Conservation (phyloP, 176 grass and related monocot species). For the Triticum timopheevii region DNA sequence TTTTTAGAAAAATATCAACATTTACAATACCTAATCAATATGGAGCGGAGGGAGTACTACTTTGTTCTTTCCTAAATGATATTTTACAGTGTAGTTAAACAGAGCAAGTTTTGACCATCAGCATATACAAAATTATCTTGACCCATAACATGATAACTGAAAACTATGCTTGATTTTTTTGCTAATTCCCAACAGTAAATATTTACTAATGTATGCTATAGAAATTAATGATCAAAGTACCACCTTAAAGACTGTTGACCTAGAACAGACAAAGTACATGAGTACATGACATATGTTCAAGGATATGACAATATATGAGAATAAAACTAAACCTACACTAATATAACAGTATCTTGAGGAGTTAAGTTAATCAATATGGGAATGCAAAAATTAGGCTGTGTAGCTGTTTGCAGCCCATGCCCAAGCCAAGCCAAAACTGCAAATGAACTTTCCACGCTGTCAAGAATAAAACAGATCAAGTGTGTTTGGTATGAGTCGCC, state of each 20-base stretch:
- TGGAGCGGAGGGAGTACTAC: not conserved
- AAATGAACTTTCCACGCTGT: not conserved
- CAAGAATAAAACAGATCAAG: not conserved
- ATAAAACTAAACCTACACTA: slow-evolving; percentile 9
- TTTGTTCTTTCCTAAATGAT: not conserved
- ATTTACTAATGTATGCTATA: not conserved
- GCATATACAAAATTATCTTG: not conserved
- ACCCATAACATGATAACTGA: not conserved
- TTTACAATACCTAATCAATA: no score
- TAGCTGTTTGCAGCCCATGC: not conserved
- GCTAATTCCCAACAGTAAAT: not conserved
- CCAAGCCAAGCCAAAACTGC: not conserved
- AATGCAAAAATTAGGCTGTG: not conserved
- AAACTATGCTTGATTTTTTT: not conserved
- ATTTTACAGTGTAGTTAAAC: not conserved
- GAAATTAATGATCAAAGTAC: not conserved
- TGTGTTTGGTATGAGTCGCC: no score
- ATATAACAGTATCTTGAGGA: not conserved
- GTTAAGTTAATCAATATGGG: not conserved
- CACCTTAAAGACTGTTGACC: not conserved
- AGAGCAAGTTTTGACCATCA: not conserved
- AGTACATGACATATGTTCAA: not conserved
- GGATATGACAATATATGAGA: slow-evolving; percentile 4
- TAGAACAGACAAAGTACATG: not conserved
- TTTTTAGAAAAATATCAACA: no score